Conservation (phyloP, 148 eudicot species). For the Nyssa sinensis region DNA sequence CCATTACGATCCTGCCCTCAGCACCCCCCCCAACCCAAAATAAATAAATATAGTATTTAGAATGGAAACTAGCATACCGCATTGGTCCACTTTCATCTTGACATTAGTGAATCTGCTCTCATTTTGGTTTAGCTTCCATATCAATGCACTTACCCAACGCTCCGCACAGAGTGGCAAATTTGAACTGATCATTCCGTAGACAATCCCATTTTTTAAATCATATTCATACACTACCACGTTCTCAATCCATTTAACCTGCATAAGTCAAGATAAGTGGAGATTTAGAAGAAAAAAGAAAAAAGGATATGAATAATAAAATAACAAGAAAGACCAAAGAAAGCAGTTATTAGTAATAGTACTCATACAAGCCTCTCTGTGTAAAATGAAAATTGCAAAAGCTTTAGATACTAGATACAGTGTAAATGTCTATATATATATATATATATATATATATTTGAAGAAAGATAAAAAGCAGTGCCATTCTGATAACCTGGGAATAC, state of each 20-base stretch:
- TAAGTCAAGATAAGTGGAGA: too few species aligned
- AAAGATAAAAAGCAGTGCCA: neutral
- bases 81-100: neutral
- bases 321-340: too few species aligned
- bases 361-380: too few species aligned
- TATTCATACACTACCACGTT: neutral
- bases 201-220: neutral
- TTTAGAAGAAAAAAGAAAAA: too few species aligned
- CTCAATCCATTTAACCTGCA: conserved; percentile 1
- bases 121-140: neutral
- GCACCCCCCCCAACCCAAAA: neutral
- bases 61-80: neutral
- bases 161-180: neutral
- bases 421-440: too few species aligned
- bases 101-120: neutral
- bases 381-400: too few species aligned
- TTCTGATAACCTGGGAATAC: neutral
- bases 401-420: too few species aligned
- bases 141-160: neutral
- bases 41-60: too few species aligned
- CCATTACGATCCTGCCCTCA: too few species aligned
- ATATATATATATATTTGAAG: neutral
- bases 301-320: too few species aligned
- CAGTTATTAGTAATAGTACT: too few species aligned
- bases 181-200: neutral